phyloP scores from a whole-genome alignment of 78 protist genomes.

The Pigoraptor vietnamica region DNA sequence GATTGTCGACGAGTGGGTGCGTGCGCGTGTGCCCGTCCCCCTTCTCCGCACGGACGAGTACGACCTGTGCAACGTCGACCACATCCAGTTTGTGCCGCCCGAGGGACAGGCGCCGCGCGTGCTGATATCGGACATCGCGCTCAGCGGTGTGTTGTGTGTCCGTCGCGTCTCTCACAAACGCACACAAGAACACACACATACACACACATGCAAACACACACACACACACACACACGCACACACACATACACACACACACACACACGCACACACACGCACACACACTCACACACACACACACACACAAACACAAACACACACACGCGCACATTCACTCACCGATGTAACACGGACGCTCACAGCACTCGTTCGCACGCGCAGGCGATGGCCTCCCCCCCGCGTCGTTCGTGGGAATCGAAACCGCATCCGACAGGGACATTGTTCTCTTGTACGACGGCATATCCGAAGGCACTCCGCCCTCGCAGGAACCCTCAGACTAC shows the following conservation, averaged over 20 bases:
- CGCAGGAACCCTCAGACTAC: background rate
- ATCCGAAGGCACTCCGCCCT: background rate
- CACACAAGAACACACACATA: background rate
- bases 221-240: background rate
- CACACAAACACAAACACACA: background rate
- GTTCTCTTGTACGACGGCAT: background rate
- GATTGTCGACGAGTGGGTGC: background rate
- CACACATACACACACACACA: background rate
- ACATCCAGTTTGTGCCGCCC: background rate
- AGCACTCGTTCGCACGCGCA: background rate
- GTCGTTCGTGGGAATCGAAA: background rate
- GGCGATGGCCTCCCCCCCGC: background rate
- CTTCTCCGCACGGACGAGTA: background rate
- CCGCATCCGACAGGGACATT: background rate
- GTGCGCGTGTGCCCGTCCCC: background rate
- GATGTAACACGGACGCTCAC: background rate
- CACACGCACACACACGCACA: background rate
- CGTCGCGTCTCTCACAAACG: background rate
- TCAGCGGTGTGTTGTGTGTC: background rate
- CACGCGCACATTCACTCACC: background rate
- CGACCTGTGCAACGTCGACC: background rate
- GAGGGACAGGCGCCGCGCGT: background rate
- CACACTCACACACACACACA: background rate
- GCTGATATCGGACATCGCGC: background rate
- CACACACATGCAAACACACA: background rate